Base-by-base conservation (phyloP, 2,329 filamentous ascomycete genomes). In the Aureobasidium mangrovei region DNA sequence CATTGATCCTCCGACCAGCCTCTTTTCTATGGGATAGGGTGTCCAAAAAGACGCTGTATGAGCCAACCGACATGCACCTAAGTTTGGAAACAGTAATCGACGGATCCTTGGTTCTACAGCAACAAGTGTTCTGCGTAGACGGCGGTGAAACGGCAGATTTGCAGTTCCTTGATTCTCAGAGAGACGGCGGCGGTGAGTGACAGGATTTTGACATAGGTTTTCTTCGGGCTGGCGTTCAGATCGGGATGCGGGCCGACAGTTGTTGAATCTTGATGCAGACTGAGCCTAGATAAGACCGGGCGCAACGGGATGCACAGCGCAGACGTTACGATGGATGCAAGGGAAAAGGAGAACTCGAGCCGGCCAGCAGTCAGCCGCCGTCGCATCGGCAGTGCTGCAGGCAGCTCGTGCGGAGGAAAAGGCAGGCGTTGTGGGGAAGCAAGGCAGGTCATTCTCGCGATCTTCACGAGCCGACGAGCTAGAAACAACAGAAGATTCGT, bases 201-300 rank as follows among this genome's bases (percentile, higher is more conserved):
- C 36, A 40, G 26, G 46, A 49, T 49, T 49, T 26, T 26, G 28
- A 49, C 45, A 32, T 47, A 35, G 45, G 32, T 47, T 24, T 12
- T 7, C 35, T 35, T 12, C 28, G 8, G 6, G 7, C 26, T 24
- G 46, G n/a, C 5, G 6, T 41, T 10, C n/a, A 26, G 47, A 52
- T 52, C 47, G 39, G 47, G 35, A 42, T 18, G 47, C 47, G 47
- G 47, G 31, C 47, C 47, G 47, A 52, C 47, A 42, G 47, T 52
- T 52, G 38, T 35, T 7, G 36, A 28, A 27, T 24, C 7, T 35
- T 35, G 32, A 31, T 42, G 10, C 18, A 52, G 38, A 41, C 8
- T 29, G 39, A 52, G 39, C 38, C 38, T 52, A 52, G 47, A 52
- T 52, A 52, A 52, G 47, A 42, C 29, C 38, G 2, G 39, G 27